Percentiles rank a stretch among this genome's conserved stretches.
These are phyloP conservation scores for Apodospora peruviana DNA, from an alignment of 495 filamentous ascomycete genomes.

Conservation along the genomic window DNA sequence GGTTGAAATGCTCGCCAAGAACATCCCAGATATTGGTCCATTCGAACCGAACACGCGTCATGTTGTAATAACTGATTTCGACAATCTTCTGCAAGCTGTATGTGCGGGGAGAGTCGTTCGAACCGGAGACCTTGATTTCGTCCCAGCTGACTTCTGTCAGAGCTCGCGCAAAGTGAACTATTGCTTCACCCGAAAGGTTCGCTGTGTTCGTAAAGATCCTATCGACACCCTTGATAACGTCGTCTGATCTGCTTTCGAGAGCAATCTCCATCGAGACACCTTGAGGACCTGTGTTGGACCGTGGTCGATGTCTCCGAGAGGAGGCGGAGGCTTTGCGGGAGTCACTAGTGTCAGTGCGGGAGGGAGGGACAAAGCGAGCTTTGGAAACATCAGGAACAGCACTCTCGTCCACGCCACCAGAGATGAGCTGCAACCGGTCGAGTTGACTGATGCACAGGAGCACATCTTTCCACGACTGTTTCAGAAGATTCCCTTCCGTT, in stretches of 20 bases:
- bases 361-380: conserved; percentile 63
- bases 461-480: conserved; percentile 89
- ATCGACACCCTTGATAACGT: conserved; percentile 89
- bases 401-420: conserved; percentile 86
- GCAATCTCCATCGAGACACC: conserved; percentile 82
- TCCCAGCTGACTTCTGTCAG: conserved; percentile 97
- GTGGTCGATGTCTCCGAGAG: conserved; percentile 55
- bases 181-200: conserved; percentile 87
- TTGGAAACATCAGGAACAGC: conserved; percentile 89
- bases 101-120: conserved; percentile 88
- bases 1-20: conserved; percentile 94
- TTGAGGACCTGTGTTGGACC: conserved; percentile 57
- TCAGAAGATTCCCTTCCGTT: conserved; percentile 83
- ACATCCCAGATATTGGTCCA: conserved; percentile 98
- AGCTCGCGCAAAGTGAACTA: conserved; percentile 93
- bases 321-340: conserved; percentile 67
- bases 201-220: conserved; percentile 94
- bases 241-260: conserved; percentile 83
- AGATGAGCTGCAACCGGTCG: conserved; percentile 92
- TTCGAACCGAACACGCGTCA: conserved; percentile 95
- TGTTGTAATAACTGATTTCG: conserved; percentile 99
- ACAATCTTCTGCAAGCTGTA: conserved; percentile 97
- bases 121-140: conserved; percentile 93
- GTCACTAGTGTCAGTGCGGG: conserved; percentile 36
- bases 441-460: conserved; percentile 94